These are phyloP conservation scores for Penicillium sp. DNA, from an alignment of 2,329 filamentous ascomycete species.

Conservation along the genomic window DNA sequence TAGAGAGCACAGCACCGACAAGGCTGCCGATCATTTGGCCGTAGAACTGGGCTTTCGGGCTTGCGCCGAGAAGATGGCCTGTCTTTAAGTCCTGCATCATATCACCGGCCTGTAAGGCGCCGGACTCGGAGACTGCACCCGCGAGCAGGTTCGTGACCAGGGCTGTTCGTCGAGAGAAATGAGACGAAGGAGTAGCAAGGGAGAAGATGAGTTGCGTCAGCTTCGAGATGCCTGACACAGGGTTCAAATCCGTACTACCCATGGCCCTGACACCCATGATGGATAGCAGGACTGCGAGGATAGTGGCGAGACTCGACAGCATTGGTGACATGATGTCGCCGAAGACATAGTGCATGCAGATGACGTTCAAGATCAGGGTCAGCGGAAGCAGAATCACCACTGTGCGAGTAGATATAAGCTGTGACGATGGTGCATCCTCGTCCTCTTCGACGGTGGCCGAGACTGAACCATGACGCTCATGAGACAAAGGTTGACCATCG, in stretches of 20 bases:
- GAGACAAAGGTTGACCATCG: slow-evolving; percentile 1
- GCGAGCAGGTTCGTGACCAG: slow-evolving; percentile 95
- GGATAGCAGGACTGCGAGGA: slow-evolving; percentile 69
- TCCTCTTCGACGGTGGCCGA: slow-evolving; percentile 39
- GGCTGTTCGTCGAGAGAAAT: slow-evolving; percentile 70
- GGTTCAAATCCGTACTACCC: slow-evolving; percentile 87
- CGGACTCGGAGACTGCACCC: slow-evolving; percentile 77
- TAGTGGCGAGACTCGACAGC: slow-evolving; percentile 69
- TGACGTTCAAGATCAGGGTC: slow-evolving; percentile 73
- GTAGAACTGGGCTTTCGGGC: slow-evolving; percentile 92
- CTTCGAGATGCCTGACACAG: slow-evolving; percentile 94
- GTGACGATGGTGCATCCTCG: slow-evolving; percentile 75
- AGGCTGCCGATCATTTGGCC: slow-evolving; percentile 89
- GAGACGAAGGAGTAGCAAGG: slow-evolving; percentile 71
- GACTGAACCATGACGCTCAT: slow-evolving; percentile 1
- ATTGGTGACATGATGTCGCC: slow-evolving; percentile 73
- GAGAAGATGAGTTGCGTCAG: slow-evolving; percentile 94
- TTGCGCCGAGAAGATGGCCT: slow-evolving; percentile 84
- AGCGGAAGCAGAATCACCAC: slow-evolving; percentile 70
- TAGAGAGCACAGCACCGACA: slow-evolving; percentile 77
- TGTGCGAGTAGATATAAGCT: slow-evolving; percentile 67
- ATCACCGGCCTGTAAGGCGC: slow-evolving; percentile 90
- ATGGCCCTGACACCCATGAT: slow-evolving; percentile 62
- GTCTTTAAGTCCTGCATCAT: slow-evolving; percentile 97
- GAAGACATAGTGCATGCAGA: slow-evolving; percentile 77